Evolutionary conservation across 768 basidiomycete genomes (phyloP), one percentile per base, ranked within the genome.

Genomic region (Xerocomellus intermedius): DNA sequence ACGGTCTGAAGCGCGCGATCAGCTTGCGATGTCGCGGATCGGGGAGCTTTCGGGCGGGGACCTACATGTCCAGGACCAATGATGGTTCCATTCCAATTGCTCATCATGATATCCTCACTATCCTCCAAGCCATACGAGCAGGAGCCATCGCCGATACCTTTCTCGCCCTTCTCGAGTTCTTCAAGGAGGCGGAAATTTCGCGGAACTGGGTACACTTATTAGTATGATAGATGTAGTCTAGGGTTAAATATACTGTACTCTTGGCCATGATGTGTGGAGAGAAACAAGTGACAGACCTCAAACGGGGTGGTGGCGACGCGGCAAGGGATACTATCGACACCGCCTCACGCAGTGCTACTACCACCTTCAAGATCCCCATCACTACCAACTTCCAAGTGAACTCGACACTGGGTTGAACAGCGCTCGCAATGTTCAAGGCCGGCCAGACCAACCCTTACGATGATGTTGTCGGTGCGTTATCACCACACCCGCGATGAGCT

Each of bases 161-260:
- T 99, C 81, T 99, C 97, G 67, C 97, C 97, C 75, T 98, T 98
- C 74, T 99, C 97, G 60, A 99, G 89, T 78, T 99, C 97, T 70
- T 97, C 97, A 37, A 99, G 84, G 21, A 98, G 85, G 47, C 91
- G 84, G 79, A 98, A 98, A 76, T 95, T 98, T 68, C 96, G 83
- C 26, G 96, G 96, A 58, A 99, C 96, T 98, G 67, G 21, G 12
- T 42, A 19, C 12, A 30, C 16, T n/a, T 17, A 22, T 59, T 13
- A 61, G 58, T 39, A 39, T 7, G 5, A 9, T 16, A 46, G 9
- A 13, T 1, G 26, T 44, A 35, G 8, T 37, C 3, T 45, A 37
- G n/a, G 2, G 9, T 33, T 22, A 43, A 52, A 57, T 28, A 35
- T 65, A 61, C 61, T 56, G 35, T 68, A 84, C 84, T 69, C 73